phyloP scores from a whole-genome alignment of 1,284 basidiomycete genomes.

The Apiotrichum porosum region DNA sequence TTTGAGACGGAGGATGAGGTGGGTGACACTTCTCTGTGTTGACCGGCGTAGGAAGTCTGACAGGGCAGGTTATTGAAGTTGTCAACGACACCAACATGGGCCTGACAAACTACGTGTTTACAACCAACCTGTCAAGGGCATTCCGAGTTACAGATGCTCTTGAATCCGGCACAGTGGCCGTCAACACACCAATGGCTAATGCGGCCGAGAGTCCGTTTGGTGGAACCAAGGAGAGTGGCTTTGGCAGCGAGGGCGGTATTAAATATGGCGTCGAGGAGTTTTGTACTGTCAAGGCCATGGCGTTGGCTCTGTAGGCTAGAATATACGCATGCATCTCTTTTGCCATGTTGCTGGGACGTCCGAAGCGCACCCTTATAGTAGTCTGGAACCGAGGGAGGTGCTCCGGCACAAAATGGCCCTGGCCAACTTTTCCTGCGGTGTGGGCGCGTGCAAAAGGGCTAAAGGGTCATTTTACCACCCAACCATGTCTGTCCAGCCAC shows the following conservation, averaged over 20 bases:
- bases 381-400: no score
- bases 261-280: conserved; percentile 19
- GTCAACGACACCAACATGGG: conserved; percentile 80
- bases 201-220: conserved; percentile 81
- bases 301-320: conserved; percentile 7
- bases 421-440: no score
- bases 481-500: no score
- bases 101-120: conserved; percentile 86
- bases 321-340: no score
- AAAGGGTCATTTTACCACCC: no score
- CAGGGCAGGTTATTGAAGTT: conserved; percentile 67
- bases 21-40: no score
- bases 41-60: no score
- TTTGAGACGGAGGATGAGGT: conserved; percentile 90
- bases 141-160: conserved; percentile 88
- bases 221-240: conserved; percentile 53
- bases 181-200: conserved; percentile 72
- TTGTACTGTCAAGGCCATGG: conserved; percentile 10
- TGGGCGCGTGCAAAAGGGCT: no score
- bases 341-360: no score
- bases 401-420: no score
- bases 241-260: conserved; percentile 24
- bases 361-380: no score
- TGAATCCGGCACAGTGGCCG: conserved; percentile 79
- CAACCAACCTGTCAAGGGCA: conserved; percentile 74